Base-by-base conservation (phyloP, 2,329 filamentous ascomycete species). In the Aphanoascus verrucosus region DNA sequence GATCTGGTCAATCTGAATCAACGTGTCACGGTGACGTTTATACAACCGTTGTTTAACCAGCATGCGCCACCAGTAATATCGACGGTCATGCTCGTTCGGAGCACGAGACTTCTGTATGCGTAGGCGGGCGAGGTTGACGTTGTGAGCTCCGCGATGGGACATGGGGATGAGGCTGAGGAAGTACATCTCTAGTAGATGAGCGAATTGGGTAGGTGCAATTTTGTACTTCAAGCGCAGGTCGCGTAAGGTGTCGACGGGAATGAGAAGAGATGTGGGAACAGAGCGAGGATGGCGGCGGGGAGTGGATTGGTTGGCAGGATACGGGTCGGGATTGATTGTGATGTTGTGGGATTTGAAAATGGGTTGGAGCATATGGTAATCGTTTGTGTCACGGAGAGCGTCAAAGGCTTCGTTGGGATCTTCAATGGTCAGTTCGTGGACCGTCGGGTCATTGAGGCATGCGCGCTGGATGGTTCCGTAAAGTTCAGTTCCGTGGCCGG, bases 391-490 rank as follows among this genome's bases (percentile, higher is more conserved):
- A 54, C 81, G 78, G 60, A 84, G 77, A 49, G 78, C 79, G 60
- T 84, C 81, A 58, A 84, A 84, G 23, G 74, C 76, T 65, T 84
- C 81, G 60, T 81, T 97, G 0, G 93, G 94, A 57, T 97, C 91
- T 70, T 98, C 93, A 5, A 98, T 84, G 0, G 90, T 94, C 62
- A 98, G 79, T 65, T 97, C 91, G 52, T 82, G 76, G 6, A 89
- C 85, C 56, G 84, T 82, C 0, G 79, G 68, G 54, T 85, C 79
- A 34, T 80, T 75, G 55, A 85, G 76, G 58, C 87, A 85, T 60
- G 82, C 72, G 6, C 78, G 71, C 64, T 88, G 91, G 60, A 97
- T 87, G 47, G 82, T 77, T 56, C 82, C 81, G 74, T 97, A 98
- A 38, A 98, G 80, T 41, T 81, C 77, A 9, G 82, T 79, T 35